Base-by-base conservation (phyloP, 306 rosid genomes). In the Trichosanthes truncata region DNA sequence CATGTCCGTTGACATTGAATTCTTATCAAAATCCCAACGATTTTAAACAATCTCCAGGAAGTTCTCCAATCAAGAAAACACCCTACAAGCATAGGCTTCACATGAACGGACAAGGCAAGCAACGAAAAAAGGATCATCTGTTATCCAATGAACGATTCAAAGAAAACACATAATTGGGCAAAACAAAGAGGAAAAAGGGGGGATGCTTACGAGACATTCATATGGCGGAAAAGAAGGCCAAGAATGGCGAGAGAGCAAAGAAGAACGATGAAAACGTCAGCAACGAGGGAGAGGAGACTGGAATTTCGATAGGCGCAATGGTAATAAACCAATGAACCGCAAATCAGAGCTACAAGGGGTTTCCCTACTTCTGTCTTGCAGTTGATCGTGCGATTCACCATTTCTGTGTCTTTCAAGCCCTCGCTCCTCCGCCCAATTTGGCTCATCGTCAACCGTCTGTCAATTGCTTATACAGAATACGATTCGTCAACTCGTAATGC, bases 241-340 rank as follows among this genome's bases (percentile, higher is more conserved):
- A 95, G 91, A 81, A 95, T 92, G 80, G 98, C 98, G 84, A 95
- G 97, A 7, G 98, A 95, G 66, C 97, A 92, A 77, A 95, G 95
- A 46, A 92, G 93, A 73, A 95, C 97, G 78, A 95, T 95, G 87
- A 95, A 85, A 77, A 95, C 96, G 33, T 95, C 98, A 74, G 98
- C 88, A 77, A 91, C 51, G 20, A 95, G 92, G 76, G 98, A 91
- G 49, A 95, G 75, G 49, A 92, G 45, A 78, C 89, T 85, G 3
- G 97, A 88, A 80, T 93, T 84, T 6, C 92, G 88, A 80, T 69
- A 90, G 1, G 93, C 97, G 68, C 98, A 95, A 88, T 95, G 97
- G 81, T 95, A 95, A 80, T 95, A 95, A 0, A 95, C 91, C 1
- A 95, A 81, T 5, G 87, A 82, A 12, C 93, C 96, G 52, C 97